Evolutionary conservation across 345 rosid species (phyloP).

Genomic region (Citrus trifoliata): DNA sequence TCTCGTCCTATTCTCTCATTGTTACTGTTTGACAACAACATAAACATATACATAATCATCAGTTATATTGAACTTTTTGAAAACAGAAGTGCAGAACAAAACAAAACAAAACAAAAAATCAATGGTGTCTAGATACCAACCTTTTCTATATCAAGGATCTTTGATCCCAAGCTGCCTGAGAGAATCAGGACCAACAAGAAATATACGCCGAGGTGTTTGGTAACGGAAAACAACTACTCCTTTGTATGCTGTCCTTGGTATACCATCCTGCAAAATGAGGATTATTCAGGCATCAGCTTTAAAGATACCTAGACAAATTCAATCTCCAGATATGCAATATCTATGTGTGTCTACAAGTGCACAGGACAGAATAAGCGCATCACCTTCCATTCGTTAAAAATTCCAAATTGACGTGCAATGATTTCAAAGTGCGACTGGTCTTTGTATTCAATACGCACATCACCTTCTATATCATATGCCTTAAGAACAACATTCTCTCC

Average conservation of each 20-base stretch:
- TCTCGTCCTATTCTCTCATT: not conserved
- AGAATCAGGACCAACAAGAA: slow-evolving; percentile 76
- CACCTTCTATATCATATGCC: slow-evolving; percentile 57
- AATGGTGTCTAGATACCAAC: not conserved
- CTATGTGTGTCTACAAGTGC: not conserved
- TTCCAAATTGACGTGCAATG: slow-evolving; percentile 82
- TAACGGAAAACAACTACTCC: slow-evolving; percentile 81
- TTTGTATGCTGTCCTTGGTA: slow-evolving; percentile 92
- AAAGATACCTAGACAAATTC: not conserved
- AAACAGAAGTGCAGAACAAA: not conserved
- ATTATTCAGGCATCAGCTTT: not conserved
- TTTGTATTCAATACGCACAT: slow-evolving; percentile 67
- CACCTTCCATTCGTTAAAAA: slow-evolving; percentile 99
- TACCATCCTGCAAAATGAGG: slow-evolving; percentile 64
- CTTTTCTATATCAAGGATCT: slow-evolving; percentile 35
- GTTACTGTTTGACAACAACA: not conserved
- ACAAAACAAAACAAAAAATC: not conserved
- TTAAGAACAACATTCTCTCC: slow-evolving; percentile 70
- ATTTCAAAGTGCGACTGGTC: slow-evolving; percentile 74
- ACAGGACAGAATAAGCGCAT: not conserved
- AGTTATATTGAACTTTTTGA: not conserved
- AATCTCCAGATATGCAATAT: not conserved
- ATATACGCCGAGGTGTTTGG: slow-evolving; percentile 60
- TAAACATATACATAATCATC: not conserved
- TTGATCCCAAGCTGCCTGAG: slow-evolving; percentile 53